Conservation (phyloP, 176 grass and related monocot genomes). For the Hordeum marinum region DNA sequence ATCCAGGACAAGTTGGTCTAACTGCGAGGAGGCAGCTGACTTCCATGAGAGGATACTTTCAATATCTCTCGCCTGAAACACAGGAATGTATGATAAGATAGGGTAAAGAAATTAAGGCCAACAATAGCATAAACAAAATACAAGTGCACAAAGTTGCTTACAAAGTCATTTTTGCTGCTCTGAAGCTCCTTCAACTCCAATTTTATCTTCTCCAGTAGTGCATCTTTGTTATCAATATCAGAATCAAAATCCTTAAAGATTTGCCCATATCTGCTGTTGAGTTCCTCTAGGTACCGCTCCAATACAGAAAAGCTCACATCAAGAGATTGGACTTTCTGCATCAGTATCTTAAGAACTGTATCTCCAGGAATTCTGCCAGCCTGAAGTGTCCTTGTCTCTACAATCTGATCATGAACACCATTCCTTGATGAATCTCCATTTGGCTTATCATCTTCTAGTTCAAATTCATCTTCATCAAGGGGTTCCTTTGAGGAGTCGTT, state of each 20-base stretch:
- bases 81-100: constrained; percentile 15
- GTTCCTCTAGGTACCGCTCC: constrained; percentile 84
- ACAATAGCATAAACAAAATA: constrained; percentile 6
- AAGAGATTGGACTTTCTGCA: constrained; percentile 96
- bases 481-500: constrained; percentile 42
- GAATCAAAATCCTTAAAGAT: constrained; percentile 97
- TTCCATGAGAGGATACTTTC: constrained; percentile 72
- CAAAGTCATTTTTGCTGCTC: constrained; percentile 54
- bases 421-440: constrained; percentile 41
- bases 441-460: constrained; percentile 44
- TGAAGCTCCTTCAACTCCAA: constrained; percentile 66
- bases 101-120: constrained; percentile 8
- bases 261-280: constrained; percentile 87
- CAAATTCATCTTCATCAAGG: constrained; percentile 51
- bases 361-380: constrained; percentile 90
- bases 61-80: constrained; percentile 60
- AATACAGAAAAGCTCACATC: constrained; percentile 95
- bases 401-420: constrained; percentile 40
- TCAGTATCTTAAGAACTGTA: constrained; percentile 85
- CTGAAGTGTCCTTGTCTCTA: constrained; percentile 58
- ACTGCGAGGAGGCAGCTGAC: constrained; percentile 53
- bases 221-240: constrained; percentile 75
- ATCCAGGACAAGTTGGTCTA: constrained; percentile 61
- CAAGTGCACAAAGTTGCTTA: constrained; percentile 27
- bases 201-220: constrained; percentile 60